Base-by-base conservation (phyloP, 352 stramenopile genomes). In the Pythium guiyangense region DNA sequence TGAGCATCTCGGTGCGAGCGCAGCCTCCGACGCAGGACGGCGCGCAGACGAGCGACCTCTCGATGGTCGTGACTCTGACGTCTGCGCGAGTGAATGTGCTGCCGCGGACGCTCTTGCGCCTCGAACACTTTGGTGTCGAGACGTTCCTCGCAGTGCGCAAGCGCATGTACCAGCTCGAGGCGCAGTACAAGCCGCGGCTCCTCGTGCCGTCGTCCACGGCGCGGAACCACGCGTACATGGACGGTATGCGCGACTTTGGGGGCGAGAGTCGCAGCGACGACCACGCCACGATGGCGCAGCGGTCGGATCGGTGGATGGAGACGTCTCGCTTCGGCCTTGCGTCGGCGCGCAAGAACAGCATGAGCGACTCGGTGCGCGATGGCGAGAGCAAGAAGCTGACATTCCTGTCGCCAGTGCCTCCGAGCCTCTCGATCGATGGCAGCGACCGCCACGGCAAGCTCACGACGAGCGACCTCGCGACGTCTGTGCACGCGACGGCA, bases 91-190 rank as follows among this genome's bases (percentile, higher is more conserved):
- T 86, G 22, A 73, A 84, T 49, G 46, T 86, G 29, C 60, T 88
- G 14, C 74, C 77, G 6, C 65, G 73, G 9, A 79, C 77, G 27
- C 27, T 84, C 18, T 48, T 88, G 44, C 73, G 75, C 26, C 51
- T 86, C 44, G 77, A 88, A 50, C 72, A 87, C 40, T 87, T 85
- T 42, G 71, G 59, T 3, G 61, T 82, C 22, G 71, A 84, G 46
- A 60, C 79, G 11, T 73, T 72, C n/a, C 66, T 83, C 52, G 69
- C 76, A 15, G 70, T 62, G 52, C 76, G 51, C 25, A 74, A 71
- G 45, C 79, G 78, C 49, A 57, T 43, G 20, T 67, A 61, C 31
- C 69, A 82, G 42, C 40, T 86, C 45, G 67, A 77, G 52, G 54
- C 69, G 15, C 67, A 80, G 22, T 73, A 64, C 59, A 66, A 77